Evolutionary conservation across 805 yeast genomes (phyloP).

Genomic region (Pichia insulana): DNA sequence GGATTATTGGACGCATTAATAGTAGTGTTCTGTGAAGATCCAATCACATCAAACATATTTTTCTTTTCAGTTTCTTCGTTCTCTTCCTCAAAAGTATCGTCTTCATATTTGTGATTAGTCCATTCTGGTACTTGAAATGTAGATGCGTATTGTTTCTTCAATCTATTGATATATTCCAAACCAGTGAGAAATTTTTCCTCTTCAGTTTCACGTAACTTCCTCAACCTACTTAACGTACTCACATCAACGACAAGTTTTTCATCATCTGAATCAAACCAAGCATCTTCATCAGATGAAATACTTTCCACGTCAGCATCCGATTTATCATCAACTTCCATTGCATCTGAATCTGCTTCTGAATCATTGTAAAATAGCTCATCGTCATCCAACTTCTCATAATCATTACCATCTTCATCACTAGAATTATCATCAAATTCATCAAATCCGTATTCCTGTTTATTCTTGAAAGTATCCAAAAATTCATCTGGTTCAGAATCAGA

Average conservation of each 20-base stretch:
- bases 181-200: conserved; percentile 28
- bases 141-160: conserved; percentile 54
- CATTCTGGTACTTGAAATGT: conserved; percentile 81
- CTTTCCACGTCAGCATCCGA: conserved; percentile 21
- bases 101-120: conserved; percentile 55
- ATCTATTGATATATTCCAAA: conserved; percentile 26
- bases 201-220: conserved; percentile 59
- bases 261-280: conserved; percentile 91
- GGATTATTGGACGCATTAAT: conserved; percentile 25
- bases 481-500: conserved; percentile 28
- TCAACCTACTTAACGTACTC: conserved; percentile 46
- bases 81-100: conserved; percentile 30
- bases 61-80: conserved; percentile 15
- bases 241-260: conserved; percentile 61
- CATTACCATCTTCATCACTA: conserved; percentile 27
- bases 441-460: conserved; percentile 34
- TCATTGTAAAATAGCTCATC: conserved; percentile 50
- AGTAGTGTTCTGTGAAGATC: conserved; percentile 12
- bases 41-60: conserved; percentile 12
- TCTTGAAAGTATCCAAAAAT: conserved; percentile 32
- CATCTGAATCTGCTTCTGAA: conserved; percentile 29
- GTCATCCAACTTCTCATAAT: conserved; percentile 30
- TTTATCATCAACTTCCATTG: conserved; percentile 27
- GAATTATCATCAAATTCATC: conserved; percentile 26
- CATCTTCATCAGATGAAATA: conserved; percentile 28